Evolutionary conservation across 2,329 filamentous ascomycete genomes (phyloP), one percentile per base, ranked within the genome.

Genomic region (Cladosporium sp.): DNA sequence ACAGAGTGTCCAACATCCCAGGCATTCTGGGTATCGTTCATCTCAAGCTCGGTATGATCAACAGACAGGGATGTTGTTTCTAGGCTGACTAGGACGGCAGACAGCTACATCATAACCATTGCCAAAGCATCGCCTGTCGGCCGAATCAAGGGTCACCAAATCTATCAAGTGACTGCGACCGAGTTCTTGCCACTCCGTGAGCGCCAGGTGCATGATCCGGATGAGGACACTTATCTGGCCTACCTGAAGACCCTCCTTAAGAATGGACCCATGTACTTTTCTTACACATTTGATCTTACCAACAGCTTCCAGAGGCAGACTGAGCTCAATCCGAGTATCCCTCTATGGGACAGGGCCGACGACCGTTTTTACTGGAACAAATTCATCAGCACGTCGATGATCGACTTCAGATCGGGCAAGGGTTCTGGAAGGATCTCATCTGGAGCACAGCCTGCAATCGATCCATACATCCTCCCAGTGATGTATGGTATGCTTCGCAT

Each of bases 321-420:
- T 3, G 86, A 92, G 65, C 80, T 85, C 64, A 86, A 96, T 72
- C 77, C 79, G 58, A 83, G 83, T 15, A 79, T 82, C 58, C 92
- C 94, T 12, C 76, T 97, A 59, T 99, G 94, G 94, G 88, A 89
- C 80, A 83, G 92, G 66, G 88, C 93, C 63, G 94, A 99, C 74
- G 92, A 97, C 72, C 90, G 94, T 64, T 99, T 99, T 81, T 99
- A 97, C 80, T 99, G 93, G 91, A 99, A 99, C 76, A 88, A 88
- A 64, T 95, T 96, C 74, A 83, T 97, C 51, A 90, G 93, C 73
- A 88, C 89, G 7, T 92, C 97, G 69, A 77, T 99, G 60, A 96
- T 97, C 69, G 86, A 96, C 72, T 96, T 96, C 72, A 87, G 93
- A 61, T 84, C 80, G 34, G 84, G 84, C 2, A 77, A 78, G 37